Base-by-base conservation (phyloP, 768 basidiomycete species). In the Podaxis sp. region DNA sequence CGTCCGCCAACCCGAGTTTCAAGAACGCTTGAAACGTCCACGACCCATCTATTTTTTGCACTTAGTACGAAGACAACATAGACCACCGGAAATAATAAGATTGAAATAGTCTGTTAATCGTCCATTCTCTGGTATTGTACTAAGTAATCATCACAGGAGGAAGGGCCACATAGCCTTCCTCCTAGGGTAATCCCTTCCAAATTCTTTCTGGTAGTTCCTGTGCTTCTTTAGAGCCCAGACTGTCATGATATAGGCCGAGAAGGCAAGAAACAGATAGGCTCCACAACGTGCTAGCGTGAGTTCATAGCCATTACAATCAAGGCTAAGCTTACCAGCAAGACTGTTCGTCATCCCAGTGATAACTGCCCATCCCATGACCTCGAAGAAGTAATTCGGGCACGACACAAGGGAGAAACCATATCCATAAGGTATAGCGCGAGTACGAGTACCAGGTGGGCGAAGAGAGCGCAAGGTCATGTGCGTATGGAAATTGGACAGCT, bases 311-410 rank as follows among this genome's bases (percentile, higher is more conserved):
- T 14, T 56, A 27, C 23, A 21, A 1, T 55, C 5, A 13, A 36
- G 57, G 38, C 21, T 40, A n/a, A 48, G 78, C 89, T 54, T 68
- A 93, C 93, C 84, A 46, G 83, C 84, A 65, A 82, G 76, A 67
- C 88, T 91, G 32, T 87, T 83, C 1, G 94, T 94, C 86, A 98
- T 87, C 21, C 78, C 77, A 23, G 81, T 81, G 53, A 97, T 79
- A 14, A 81, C 77, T 3, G 78, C 68, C 92, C 96, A 97, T 0
- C 77, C 88, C 25, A 96, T 62, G 6, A 76, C 81, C 75, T 99
- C 97, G 68, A 95, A 98, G 70, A 91, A 87, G 76, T 99, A 99
- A 73, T 99, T 98, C 14, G 96, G 93, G 77, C 84, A 90, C 5
- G 92, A 90, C 42, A 95, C 82, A n/a, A 84, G 74, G 57, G 85